Base-by-base conservation (phyloP, 345 rosid genomes). In the Odontarrhena argentea region DNA sequence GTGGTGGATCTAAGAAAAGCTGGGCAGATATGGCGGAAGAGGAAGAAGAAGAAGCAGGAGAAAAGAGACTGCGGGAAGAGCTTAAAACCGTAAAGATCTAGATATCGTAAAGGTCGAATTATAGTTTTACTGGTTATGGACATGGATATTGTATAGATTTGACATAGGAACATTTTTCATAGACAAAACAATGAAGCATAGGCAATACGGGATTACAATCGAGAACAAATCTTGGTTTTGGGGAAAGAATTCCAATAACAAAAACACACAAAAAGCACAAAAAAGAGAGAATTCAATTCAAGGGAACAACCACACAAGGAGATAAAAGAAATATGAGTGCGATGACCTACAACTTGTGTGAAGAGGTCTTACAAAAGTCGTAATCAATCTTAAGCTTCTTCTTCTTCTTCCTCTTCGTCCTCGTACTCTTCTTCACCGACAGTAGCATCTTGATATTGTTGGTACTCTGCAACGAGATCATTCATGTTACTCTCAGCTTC, bases 1-100 rank as follows among this genome's bases (percentile, higher is more conserved):
- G 43, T 38, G 49, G 40, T 38, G 50, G 41, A 38, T 60, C 55
- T 37, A 79, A 77, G 69, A 87, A 82, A 78, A 89, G 88, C 52
- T 89, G 95, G 98, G 98, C 91, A 9, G 98, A 87, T 60, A 81
- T 86, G 10, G 94, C 66, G 3, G 96, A 86, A 74, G 97, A 88
- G 67, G 91, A 86, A 50, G 93, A 85, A 43, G 69, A 70, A 49
- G 52, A 76, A 43, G 69, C 64, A 54, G 52, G 73, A 38, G 40
- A 9, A 28, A 25, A 25, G 5, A 18, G 47, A 26, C 48, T 54
- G 55, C 63, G 55, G 41, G 48, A 5, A 35, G 49, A 38, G 57
- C 22, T 7, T 28, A 26, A 30, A 43, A 43, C 25, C 38, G 12
- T 45, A 18, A 4, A 13, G 52, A 9, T 40, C 2, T 63, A 55